These are phyloP conservation scores for Hypoxylon sp. DNA, from an alignment of 2,329 filamentous ascomycete genomes.

Conservation along the genomic window DNA sequence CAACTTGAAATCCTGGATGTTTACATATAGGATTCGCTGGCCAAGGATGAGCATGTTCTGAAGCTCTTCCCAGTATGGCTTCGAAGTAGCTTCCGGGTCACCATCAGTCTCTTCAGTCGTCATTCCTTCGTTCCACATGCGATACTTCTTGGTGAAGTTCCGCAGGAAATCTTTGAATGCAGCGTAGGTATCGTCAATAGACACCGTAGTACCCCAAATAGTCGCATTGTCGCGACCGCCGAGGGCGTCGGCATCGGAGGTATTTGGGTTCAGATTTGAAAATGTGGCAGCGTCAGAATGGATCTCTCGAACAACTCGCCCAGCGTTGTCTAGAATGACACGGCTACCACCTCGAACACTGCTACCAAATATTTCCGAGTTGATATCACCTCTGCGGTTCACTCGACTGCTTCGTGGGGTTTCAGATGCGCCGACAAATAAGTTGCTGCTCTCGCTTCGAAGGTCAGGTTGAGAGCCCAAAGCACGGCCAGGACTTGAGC, in stretches of 20 bases:
- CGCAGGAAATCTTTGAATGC: constrained; percentile 92
- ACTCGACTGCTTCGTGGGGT: constrained; percentile 65
- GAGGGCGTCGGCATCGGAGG: constrained; percentile 89
- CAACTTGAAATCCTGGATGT: constrained; percentile 88
- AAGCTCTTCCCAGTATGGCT: constrained; percentile 86
- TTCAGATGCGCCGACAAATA: constrained; percentile 79
- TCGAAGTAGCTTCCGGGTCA: constrained; percentile 78
- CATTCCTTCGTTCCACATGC: constrained; percentile 89
- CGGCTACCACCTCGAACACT: constrained; percentile 65
- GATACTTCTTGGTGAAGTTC: constrained; percentile 94
- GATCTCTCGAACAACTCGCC: constrained; percentile 68
- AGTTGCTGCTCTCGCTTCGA: constrained; percentile 83
- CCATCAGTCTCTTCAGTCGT: constrained; percentile 78
- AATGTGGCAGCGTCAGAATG: constrained; percentile 72
- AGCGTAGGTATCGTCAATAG: constrained; percentile 87
- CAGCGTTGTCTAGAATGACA: constrained; percentile 69
- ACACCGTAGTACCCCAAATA: constrained; percentile 98
- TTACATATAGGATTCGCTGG: constrained; percentile 85
- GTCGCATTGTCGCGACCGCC: constrained; percentile 84
- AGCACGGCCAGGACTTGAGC: constrained; percentile 83
- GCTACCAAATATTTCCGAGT: constrained; percentile 77
- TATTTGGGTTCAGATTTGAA: constrained; percentile 77
- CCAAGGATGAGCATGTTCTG: constrained; percentile 92
- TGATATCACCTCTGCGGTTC: constrained; percentile 82
- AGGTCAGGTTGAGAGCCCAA: constrained; percentile 75